Base-by-base conservation (phyloP, 257 asterid species). In the Nicotiana obtusifolia region DNA sequence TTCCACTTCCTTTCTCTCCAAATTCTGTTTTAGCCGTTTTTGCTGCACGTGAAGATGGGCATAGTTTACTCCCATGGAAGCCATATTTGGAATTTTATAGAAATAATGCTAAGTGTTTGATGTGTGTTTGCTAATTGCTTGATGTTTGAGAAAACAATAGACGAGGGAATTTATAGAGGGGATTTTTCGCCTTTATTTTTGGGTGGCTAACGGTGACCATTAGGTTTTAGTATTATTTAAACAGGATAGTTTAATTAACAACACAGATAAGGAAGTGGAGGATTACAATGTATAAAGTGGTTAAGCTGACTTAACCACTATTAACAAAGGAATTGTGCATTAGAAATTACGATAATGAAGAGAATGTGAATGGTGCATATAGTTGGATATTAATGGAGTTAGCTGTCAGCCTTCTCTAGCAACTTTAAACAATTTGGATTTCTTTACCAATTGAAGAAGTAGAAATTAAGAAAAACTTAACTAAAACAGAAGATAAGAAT, bases 51-150 rank as follows among this genome's bases (percentile, higher is more conserved):
- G 59, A 71, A 88, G 57, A 49, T 84, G 53, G 0, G 88, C 90
- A 47, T 87, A 90, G 83, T 88, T 90, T 33, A 88, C 87, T 49
- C 93, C 93, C 0, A 22, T 87, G 31, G 93, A 90, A 44, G 90
- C 84, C 93, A 90, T 90, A 76, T 13, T 14, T 53, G 13, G 76
- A 33, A 59, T 22, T 60, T 20, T 10, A 22, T 60, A 57, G 35
- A 80, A 82, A 15, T 52, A 30, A 1, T 33, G 15, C 62, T 22
- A 49, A n/a, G 35, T 22, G 5, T 10, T 26, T 30, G 64, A 64
- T 13, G 13, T 76, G 11, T 54, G 28, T 44, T 75, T 17, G 64
- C 22, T 57, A 66, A 73, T 80, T 81, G 76, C 26, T 14, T 61
- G 66, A 20, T 64, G n/a, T 35, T 67, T 67, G 54, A 67, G 54